Conservation (phyloP, 768 basidiomycete genomes). For the Suillus lakei region DNA sequence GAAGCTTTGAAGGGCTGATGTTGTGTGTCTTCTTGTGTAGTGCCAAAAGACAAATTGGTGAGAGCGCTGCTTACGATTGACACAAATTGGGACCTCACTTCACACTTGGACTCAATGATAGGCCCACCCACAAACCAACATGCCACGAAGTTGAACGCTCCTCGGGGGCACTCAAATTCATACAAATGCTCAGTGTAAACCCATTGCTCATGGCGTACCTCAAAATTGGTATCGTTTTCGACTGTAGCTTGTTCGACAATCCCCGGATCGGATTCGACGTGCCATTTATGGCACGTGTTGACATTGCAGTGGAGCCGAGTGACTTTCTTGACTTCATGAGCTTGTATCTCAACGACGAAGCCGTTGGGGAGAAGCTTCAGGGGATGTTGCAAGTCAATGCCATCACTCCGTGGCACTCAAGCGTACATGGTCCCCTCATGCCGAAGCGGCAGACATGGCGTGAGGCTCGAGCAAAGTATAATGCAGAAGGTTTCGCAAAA, state of each 20-base stretch:
- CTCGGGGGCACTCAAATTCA: slow-evolving; percentile 18
- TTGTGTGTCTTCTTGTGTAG: not conserved
- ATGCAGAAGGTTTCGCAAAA: not conserved
- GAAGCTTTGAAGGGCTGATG: not conserved
- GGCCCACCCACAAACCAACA: slow-evolving; percentile 17
- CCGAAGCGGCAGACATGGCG: slow-evolving; percentile 13
- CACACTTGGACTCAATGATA: not conserved
- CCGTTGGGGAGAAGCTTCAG: slow-evolving; percentile 10
- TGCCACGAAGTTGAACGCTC: slow-evolving; percentile 19
- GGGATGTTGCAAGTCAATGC: slow-evolving; percentile 21
- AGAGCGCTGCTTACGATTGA: not conserved
- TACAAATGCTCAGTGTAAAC: slow-evolving; percentile 16
- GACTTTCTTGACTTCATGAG: slow-evolving; percentile 7
- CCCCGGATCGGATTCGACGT: slow-evolving; percentile 15
- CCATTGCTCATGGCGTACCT: slow-evolving; percentile 10
- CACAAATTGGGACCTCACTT: not conserved
- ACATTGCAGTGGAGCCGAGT: slow-evolving; percentile 21
- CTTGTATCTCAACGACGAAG: slow-evolving; percentile 13
- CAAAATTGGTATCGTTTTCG: slow-evolving; percentile 16
- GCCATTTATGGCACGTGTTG: slow-evolving; percentile 20
- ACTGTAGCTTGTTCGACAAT: slow-evolving; percentile 14
- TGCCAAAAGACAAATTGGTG: slow-evolving; percentile 25
- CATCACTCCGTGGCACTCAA: not conserved
- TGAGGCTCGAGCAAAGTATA: slow-evolving; percentile 1
- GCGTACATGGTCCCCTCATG: slow-evolving; percentile 13